phyloP scores from a whole-genome alignment of 2,329 filamentous ascomycete species.

The Trichoderma oligosporum region DNA sequence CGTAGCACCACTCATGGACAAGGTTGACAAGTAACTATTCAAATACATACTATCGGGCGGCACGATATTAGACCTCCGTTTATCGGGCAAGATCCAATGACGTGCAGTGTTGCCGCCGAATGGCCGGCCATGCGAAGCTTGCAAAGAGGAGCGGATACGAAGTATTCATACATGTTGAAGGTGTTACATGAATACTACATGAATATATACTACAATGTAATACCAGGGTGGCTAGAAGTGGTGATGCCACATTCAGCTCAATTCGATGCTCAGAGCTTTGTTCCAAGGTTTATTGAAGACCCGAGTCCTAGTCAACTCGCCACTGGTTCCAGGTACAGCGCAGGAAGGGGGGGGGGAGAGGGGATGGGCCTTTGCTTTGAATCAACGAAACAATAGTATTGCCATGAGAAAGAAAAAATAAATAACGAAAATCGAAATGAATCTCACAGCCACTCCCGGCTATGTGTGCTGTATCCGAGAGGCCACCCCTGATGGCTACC shows the following conservation, averaged over 20 bases:
- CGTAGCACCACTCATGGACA: too few species aligned
- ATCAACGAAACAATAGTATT: too few species aligned
- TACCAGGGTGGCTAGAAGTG: neutral
- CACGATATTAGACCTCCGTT: neutral
- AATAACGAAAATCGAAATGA: neutral
- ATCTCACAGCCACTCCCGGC: too few species aligned
- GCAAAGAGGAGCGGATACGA: too few species aligned
- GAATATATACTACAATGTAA: neutral
- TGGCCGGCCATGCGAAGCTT: too few species aligned
- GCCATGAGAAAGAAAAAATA: neutral
- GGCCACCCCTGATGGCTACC: too few species aligned
- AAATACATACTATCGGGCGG: neutral
- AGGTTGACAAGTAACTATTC: too few species aligned
- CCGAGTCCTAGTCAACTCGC: neutral
- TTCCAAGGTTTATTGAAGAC: neutral
- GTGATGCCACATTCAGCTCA: neutral
- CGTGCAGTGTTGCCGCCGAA: too few species aligned
- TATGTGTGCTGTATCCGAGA: too few species aligned
- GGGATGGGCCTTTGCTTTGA: too few species aligned
- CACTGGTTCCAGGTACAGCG: constrained; percentile 8
- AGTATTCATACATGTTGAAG: neutral
- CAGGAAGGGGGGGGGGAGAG: neutral
- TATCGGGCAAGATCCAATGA: constrained; percentile 3
- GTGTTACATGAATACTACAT: neutral
- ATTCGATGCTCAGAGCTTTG: neutral